Evolutionary conservation across 148 eudicot species (phyloP), one percentile per base, ranked within the genome.

Genomic region (Camellia granthamiana): DNA sequence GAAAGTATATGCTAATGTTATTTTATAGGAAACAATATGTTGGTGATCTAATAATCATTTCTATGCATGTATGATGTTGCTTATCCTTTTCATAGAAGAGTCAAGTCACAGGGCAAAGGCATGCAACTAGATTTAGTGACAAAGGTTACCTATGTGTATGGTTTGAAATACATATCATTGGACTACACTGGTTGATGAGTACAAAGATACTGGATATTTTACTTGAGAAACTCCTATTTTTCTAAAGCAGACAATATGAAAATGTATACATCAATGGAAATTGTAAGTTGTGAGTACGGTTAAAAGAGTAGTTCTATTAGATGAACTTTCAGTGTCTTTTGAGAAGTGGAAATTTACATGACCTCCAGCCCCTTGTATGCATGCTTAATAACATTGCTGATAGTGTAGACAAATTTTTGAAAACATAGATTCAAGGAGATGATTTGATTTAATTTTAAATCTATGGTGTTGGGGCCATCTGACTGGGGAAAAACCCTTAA

Each of bases 371-470:
- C 12, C 12, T 38, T 65, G 3, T 61, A 65, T 65, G 69, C 42
- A 8, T 65, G 69, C 12, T 65, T 13, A 65, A 65, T 9, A 65
- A 21, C 12, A 30, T 30, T 21, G 65, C 43, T 46, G 49, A 38
- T 69, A 7, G 74, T 15, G 21, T 46, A 69, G n/a, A 0, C 21
- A 69, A 5, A 11, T 69, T 69, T 15, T 69, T 6, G 3, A 7
- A 69, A 69, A 44, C 54, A 69, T 46, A 69, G 55, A 46, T 69
- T 18, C 47, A n/a, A 16, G n/a, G 74, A 46, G 74, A 44, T 69
- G n/a, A 21, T 68, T 46, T n/a, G 23, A 5, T 67, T 18, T 14
- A 30, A 44, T 44, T 69, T 69, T 46, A 14, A 16, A 18, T 18
- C 23, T 69, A 30, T 3, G 54, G 49, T 11, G 10, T 30, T 30